phyloP scores from a whole-genome alignment of 1,139 yeast genomes.

The Pichia sp. region DNA sequence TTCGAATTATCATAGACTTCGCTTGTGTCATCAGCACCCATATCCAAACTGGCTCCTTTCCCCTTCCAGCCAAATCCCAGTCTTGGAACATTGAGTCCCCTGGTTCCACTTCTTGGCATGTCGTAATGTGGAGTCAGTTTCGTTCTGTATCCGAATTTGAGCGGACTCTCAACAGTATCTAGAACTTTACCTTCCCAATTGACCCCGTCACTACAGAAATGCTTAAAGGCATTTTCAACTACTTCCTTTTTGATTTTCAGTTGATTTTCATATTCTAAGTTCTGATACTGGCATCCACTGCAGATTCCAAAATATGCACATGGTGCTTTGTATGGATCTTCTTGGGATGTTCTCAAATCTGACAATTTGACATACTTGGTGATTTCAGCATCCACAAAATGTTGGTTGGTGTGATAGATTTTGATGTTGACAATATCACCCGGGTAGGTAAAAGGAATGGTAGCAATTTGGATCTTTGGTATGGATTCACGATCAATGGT shows the following conservation, averaged over 20 bases:
- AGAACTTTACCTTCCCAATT: conserved; percentile 30
- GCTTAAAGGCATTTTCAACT: conserved; percentile 73
- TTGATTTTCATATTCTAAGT: conserved; percentile 64
- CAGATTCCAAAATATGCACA: conserved; percentile 80
- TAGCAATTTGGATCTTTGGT: conserved; percentile 32
- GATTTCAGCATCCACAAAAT: conserved; percentile 69
- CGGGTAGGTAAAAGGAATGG: conserved; percentile 82
- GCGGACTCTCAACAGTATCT: conserved; percentile 73
- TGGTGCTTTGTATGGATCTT: conserved; percentile 12
- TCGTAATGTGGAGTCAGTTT: conserved; percentile 95
- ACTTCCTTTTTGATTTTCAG: conserved; percentile 64
- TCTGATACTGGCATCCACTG: conserved; percentile 91
- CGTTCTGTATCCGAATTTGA: conserved; percentile 71
- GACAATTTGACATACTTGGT: conserved; percentile 42
- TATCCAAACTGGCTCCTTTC: conserved; percentile 50
- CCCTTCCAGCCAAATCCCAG: conserved; percentile 88
- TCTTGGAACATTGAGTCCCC: conserved; percentile 42
- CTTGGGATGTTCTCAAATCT: conserved; percentile 36
- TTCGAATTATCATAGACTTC: conserved; percentile 3
- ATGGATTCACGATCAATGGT: conserved; percentile 5
- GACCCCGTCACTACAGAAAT: conserved; percentile 30
- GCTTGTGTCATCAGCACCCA: conserved; percentile 1
- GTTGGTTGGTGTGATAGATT: conserved; percentile 72
- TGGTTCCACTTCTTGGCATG: conserved; percentile 41
- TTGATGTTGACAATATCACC: conserved; percentile 70